These are phyloP conservation scores for Chaetomiaceae sp. DNA, from an alignment of 2,329 filamentous ascomycete species.

Conservation along the genomic window DNA sequence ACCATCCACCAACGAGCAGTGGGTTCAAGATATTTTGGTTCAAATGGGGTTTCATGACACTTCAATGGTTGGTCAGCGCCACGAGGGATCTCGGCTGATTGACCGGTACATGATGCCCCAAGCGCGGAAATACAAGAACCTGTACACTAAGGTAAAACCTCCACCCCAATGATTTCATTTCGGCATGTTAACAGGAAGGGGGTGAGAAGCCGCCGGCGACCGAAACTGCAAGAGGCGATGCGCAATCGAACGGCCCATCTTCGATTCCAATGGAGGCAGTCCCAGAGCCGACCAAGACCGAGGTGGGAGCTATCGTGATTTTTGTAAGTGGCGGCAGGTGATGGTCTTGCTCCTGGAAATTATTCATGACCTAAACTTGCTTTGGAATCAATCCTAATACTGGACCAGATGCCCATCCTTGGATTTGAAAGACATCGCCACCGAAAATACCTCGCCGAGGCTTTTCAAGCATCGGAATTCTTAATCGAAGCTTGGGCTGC, in stretches of 20 bases:
- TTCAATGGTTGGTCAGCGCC: constrained; percentile 3
- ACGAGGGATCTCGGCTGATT: constrained; percentile 13
- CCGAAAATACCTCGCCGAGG: constrained; percentile 11
- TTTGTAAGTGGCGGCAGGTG: constrained; percentile 7
- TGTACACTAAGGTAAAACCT: not conserved
- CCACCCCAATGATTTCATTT: no score
- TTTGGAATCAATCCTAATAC: not conserved
- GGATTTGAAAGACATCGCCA: constrained; percentile 19
- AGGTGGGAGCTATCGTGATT: constrained; percentile 11
- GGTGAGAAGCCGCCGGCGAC: no score
- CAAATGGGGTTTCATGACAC: constrained; percentile 11
- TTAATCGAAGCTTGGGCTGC: no score
- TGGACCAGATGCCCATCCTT: constrained; percentile 18
- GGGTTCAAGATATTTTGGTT: constrained; percentile 4
- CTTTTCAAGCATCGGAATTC: no score
- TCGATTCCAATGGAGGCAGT: no score
- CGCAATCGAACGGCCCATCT: no score
- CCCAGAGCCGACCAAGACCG: not conserved
- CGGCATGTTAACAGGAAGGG: no score
- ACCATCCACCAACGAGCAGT: constrained; percentile 15
- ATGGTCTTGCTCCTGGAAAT: no score
- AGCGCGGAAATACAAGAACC: constrained; percentile 11
- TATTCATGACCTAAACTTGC: no score
- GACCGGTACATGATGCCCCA: constrained; percentile 17
- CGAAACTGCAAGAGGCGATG: no score